Percentiles rank a stretch among this genome's conserved stretches.
These are phyloP conservation scores for Lentinula boryana DNA, from an alignment of 768 basidiomycete genomes.

Conservation along the genomic window DNA sequence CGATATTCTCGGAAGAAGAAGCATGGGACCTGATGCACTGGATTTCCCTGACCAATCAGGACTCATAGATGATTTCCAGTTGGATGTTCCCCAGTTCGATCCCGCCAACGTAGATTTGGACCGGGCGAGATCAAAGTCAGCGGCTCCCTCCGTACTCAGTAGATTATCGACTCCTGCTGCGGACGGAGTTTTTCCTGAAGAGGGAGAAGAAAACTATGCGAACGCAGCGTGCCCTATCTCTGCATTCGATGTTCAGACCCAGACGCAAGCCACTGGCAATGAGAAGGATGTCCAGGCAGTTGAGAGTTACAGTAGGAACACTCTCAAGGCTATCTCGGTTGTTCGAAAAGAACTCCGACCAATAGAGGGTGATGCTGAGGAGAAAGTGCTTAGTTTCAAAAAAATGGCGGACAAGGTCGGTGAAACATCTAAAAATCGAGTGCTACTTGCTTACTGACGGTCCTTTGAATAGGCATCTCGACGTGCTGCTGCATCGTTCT, in stretches of 20 bases:
- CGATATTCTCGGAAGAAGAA: constrained; percentile 48
- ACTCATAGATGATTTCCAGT: constrained; percentile 62
- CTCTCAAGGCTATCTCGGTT: constrained; percentile 74
- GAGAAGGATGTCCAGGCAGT: constrained; percentile 31
- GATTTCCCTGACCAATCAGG: constrained; percentile 57
- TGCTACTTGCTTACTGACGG: background rate
- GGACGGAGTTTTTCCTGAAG: constrained; percentile 44
- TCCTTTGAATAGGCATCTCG: constrained; percentile 61
- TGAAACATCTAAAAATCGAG: background rate
- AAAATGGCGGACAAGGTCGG: constrained; percentile 72
- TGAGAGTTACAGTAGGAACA: constrained; percentile 78
- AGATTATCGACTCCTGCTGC: constrained; percentile 63
- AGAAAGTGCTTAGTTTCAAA: constrained; percentile 71
- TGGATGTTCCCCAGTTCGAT: constrained; percentile 55
- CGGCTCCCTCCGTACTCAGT: constrained; percentile 50
- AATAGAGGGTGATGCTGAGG: constrained; percentile 38
- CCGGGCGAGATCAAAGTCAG: constrained; percentile 40
- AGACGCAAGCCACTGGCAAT: constrained; percentile 44
- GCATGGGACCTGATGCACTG: constrained; percentile 51
- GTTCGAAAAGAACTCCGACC: constrained; percentile 69
- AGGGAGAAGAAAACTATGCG: constrained; percentile 61
- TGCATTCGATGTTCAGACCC: constrained; percentile 66
- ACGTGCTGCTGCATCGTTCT: constrained; percentile 91
- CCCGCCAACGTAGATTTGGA: constrained; percentile 32
- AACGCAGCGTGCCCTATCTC: constrained; percentile 74